These are phyloP conservation scores for Leccinum uliginosum DNA, from an alignment of 768 basidiomycete genomes.

Conservation along the genomic window DNA sequence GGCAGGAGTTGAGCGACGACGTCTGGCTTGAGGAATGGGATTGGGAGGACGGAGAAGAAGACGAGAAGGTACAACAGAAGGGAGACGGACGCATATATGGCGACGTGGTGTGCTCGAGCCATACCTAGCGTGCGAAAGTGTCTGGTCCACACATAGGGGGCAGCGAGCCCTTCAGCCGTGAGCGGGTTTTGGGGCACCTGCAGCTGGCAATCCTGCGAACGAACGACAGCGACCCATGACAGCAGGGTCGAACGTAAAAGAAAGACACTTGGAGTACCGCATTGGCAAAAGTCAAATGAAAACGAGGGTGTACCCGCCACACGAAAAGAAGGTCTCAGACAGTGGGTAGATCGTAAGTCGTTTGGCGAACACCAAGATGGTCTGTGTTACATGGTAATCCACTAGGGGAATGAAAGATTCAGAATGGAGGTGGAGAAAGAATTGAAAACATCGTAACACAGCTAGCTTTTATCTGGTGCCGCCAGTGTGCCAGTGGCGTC, in stretches of 20 bases:
- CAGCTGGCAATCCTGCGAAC: slow-evolving; percentile 22
- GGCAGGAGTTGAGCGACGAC: slow-evolving; percentile 6
- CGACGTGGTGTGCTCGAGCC: slow-evolving; percentile 60
- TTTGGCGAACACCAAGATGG: neutral
- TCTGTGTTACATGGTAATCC: slow-evolving; percentile 11
- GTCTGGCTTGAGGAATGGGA: slow-evolving; percentile 12
- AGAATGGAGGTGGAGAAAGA: neutral
- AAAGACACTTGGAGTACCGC: slow-evolving; percentile 6
- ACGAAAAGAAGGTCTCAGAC: slow-evolving; percentile 22
- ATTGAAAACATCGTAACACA: neutral
- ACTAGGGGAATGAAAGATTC: slow-evolving; percentile 4
- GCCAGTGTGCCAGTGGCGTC: no score
- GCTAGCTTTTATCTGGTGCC: slow-evolving; percentile 12
- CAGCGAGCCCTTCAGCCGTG: slow-evolving; percentile 24
- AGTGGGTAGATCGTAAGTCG: neutral
- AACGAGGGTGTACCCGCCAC: slow-evolving; percentile 21
- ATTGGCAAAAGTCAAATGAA: slow-evolving; percentile 7
- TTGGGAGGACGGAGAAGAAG: slow-evolving; percentile 8
- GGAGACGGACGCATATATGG: slow-evolving; percentile 39
- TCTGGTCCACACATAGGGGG: slow-evolving; percentile 20
- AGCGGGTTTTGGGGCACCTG: slow-evolving; percentile 20
- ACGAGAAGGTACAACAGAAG: slow-evolving; percentile 50
- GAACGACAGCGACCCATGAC: slow-evolving; percentile 9
- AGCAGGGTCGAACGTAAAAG: slow-evolving; percentile 15
- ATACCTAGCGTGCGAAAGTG: slow-evolving; percentile 31